phyloP scores from a whole-genome alignment of 352 stramenopile genomes.

The Phytophthora parvispora region DNA sequence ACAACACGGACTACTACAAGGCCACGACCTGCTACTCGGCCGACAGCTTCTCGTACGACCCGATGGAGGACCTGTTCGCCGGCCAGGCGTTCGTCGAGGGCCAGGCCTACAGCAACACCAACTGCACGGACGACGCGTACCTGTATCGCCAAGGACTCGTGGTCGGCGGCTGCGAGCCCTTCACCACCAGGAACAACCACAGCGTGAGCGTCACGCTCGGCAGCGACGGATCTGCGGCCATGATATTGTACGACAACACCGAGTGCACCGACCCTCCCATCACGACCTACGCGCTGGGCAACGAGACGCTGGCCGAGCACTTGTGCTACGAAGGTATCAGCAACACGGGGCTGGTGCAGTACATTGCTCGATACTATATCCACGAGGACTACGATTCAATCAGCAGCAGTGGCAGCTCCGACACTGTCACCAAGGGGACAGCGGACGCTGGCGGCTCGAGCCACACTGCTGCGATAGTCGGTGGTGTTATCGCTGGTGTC shows the following conservation, averaged over 20 bases:
- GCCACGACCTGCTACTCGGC: slow-evolving; percentile 20
- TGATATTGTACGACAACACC: slow-evolving; percentile 27
- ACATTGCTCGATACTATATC: slow-evolving; percentile 23
- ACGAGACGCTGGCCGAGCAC: slow-evolving; percentile 20
- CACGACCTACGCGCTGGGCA: slow-evolving; percentile 20
- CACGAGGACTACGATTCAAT: slow-evolving; percentile 17
- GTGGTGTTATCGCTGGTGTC: slow-evolving; percentile 4
- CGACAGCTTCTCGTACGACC: slow-evolving; percentile 27
- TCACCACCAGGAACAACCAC: slow-evolving; percentile 24
- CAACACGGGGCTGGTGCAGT: slow-evolving; percentile 19
- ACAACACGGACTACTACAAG: slow-evolving; percentile 24
- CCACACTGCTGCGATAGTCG: slow-evolving; percentile 2
- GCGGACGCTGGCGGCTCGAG: neutral
- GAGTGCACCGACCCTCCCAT: slow-evolving; percentile 18
- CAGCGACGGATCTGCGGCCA: slow-evolving; percentile 13
- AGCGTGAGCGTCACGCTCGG: slow-evolving; percentile 22
- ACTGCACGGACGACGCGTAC: slow-evolving; percentile 21
- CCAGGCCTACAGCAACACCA: slow-evolving; percentile 25
- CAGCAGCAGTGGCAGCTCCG: slow-evolving; percentile 2
- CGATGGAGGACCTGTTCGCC: slow-evolving; percentile 23
- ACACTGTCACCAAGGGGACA: neutral
- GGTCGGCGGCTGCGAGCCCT: slow-evolving; percentile 21
- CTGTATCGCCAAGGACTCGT: slow-evolving; percentile 22
- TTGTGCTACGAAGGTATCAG: slow-evolving; percentile 31
- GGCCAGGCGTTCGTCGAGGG: slow-evolving; percentile 24